Evolutionary conservation across 176 grass and related monocot genomes (phyloP), one percentile per base, ranked within the genome.

Genomic region (Eremochloa ophiuroides): DNA sequence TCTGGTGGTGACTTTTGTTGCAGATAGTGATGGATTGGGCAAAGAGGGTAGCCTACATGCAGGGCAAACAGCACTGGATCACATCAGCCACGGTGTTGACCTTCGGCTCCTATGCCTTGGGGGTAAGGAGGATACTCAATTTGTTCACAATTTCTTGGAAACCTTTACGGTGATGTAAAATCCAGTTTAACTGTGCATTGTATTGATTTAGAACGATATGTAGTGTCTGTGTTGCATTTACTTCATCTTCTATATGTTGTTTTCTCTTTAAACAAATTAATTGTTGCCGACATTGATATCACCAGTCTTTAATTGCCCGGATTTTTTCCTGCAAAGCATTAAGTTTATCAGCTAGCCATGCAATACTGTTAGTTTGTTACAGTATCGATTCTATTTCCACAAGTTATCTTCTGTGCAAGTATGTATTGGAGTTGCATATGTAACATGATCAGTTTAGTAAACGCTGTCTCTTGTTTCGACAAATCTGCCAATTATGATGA

Each of bases 101-200:
- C 68, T 94, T 79, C 64, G 92, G 92, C 78, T 94, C 92, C 65
- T 94, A 94, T 89, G 92, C 73, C 50, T 83, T 94, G 61, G 92
- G 92, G 81, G 92, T 94, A 89, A 91, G 80, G 22, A 70, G 31
- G n/a, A 85, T 81, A 13, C 15, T 42, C 9, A 77, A 66, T 38
- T 64, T 73, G 77, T 71, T 64, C 71, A 81, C 16, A 16, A 58
- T 66, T 59, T 81, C 16, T 71, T 81, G 51, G 18, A 58, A 35
- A 23, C 46, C 29, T 81, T 66, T 28, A 41, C 78, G 28, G 27
- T 38, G 56, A 64, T 82, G 72, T 72, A 75, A 62, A 46, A 27
- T 31, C 53, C 8, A 43, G 25, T 66, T 78, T 71, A 61, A 40
- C 82, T 61, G 30, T 72, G 12, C 71, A 26, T 81, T 33, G 10